Base-by-base conservation (phyloP, 208 protist genomes). In the Leishmania guyanensis region DNA sequence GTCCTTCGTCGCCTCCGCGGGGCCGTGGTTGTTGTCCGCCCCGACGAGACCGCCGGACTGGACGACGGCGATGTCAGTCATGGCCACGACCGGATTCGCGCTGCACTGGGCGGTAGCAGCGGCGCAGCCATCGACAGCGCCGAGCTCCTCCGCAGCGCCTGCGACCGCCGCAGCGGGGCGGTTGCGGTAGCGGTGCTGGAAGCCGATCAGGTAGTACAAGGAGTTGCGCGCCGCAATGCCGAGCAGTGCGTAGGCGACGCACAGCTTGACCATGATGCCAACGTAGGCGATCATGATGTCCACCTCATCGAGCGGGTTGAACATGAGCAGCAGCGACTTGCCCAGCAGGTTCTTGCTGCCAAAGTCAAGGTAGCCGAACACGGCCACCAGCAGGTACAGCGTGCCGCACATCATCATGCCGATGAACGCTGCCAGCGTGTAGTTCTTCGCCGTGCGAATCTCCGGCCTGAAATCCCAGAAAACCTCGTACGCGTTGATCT, bases 351-450 rank as follows among this genome's bases (percentile, higher is more conserved):
- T 78, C 36, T 75, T 20, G 60, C 64, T 72, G 53, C 84, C 88
- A 84, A 96, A 96, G 76, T 94, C 89, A 65, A 92, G 80, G 83
- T 94, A 93, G 16, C 91, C 92, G 68, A 94, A 92, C 48, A 94
- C 76, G 43, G 74, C 83, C 36, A 92, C 82, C 16, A 86, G 33
- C 66, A 92, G 73, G 85, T 94, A 94, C 12, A 96, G 75, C 12
- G 77, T 79, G 48, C 80, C 82, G 75, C 86, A 93, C 50, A 96
- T 69, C 54, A 87, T n/a, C 84, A 94, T 88, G 46, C 85, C 90
- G 46, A 94, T 80, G 36, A 75, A 62, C 33, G 87, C 80, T 43
- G 83, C 66, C 66, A 86, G 84, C 56, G 88, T 93, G 79, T 89
- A 91, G 39, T 80, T 75, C 50, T 79, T 70, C 76, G 81, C 75